Base-by-base conservation (phyloP, 805 yeast genomes). In the Hanseniaspora vineae region DNA sequence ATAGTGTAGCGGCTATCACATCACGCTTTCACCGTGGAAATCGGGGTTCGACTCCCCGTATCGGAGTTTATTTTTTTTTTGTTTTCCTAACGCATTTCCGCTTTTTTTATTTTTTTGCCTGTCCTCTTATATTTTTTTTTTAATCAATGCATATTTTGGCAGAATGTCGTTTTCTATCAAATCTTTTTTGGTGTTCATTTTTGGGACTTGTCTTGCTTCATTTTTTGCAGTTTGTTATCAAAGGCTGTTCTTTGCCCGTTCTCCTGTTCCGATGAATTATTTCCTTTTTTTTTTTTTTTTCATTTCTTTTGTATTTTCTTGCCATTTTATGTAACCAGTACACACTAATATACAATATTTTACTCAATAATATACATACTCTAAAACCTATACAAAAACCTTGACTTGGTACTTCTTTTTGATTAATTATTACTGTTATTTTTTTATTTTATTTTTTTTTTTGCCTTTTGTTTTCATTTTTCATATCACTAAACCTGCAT, bases 11-110 rank as follows among this genome's bases (percentile, higher is more conserved):
- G 53, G 53, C 49, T 49, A 51, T 51, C 53, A 51, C 51, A 45
- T 35, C 51, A 45, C 67, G 66, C 68, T 64, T 62, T 64, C 68
- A 64, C 68, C 67, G 67, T 61, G 67, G 66, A 64, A 56, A 64
- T 67, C 68, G 72, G 75, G 74, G 75, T 71, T 70, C 75, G 72
- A 71, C 73, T 70, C 75, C 74, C 75, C 72, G 75, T 66, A 68
- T 69, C 73, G 75, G 75, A 71, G 65, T 50, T 52, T 46, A 44
- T 17, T 45, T 44, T 42, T 32, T 46, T 35, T 37, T 43, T 35
- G 8, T 14, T 11, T n/a, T n/a, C n/a, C n/a, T n/a, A n/a, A n/a
- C n/a, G n/a, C n/a, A n/a, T n/a, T n/a, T n/a, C n/a, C n/a, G n/a
- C n/a, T 33, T 42, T 15, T 39, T n/a, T 39, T 10, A n/a, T 5